Conservation (phyloP, 2,329 filamentous ascomycete species). For the Metarhizium guizhouense region DNA sequence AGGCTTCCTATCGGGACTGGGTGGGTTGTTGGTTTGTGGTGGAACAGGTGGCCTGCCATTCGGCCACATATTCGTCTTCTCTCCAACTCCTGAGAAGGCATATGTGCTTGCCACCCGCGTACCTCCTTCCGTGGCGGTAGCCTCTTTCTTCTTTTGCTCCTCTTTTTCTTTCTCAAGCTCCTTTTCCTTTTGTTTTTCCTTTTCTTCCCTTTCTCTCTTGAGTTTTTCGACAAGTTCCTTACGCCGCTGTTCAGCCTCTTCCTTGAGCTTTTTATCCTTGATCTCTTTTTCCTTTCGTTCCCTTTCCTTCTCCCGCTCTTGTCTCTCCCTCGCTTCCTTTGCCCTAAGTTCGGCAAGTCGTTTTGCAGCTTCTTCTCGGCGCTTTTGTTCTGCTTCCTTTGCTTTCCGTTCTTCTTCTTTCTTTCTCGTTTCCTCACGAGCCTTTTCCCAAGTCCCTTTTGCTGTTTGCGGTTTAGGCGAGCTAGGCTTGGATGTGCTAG, state of each 20-base stretch:
- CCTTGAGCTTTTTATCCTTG: constrained; percentile 24
- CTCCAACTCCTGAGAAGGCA: constrained; percentile 56
- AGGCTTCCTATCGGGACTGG: constrained; percentile 29
- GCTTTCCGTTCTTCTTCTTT: constrained; percentile 55
- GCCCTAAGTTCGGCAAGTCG: constrained; percentile 46
- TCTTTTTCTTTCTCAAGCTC: neutral
- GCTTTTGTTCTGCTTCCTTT: constrained; percentile 51
- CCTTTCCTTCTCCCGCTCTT: constrained; percentile 31
- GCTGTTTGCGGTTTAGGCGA: constrained; percentile 16
- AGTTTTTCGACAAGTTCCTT: constrained; percentile 15
- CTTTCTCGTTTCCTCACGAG: constrained; percentile 55
- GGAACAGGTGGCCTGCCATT: constrained; percentile 43
- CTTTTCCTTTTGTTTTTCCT: constrained; percentile 36
- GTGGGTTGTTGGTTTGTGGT: constrained; percentile 15
- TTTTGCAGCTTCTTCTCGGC: constrained; percentile 45
- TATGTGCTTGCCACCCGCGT: constrained; percentile 44
- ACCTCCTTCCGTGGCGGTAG: constrained; percentile 19
- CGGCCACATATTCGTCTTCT: constrained; percentile 63
- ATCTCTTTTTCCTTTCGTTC: constrained; percentile 28
- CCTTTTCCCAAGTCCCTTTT: constrained; percentile 57
- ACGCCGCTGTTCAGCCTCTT: constrained; percentile 25
- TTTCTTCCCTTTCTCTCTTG: constrained; percentile 19
- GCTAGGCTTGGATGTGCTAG: neutral
- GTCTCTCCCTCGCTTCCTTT: constrained; percentile 41
- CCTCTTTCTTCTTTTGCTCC: constrained; percentile 31